Evolutionary conservation across 768 basidiomycete species (phyloP).

Genomic region (Pulveroboletus sp.): DNA sequence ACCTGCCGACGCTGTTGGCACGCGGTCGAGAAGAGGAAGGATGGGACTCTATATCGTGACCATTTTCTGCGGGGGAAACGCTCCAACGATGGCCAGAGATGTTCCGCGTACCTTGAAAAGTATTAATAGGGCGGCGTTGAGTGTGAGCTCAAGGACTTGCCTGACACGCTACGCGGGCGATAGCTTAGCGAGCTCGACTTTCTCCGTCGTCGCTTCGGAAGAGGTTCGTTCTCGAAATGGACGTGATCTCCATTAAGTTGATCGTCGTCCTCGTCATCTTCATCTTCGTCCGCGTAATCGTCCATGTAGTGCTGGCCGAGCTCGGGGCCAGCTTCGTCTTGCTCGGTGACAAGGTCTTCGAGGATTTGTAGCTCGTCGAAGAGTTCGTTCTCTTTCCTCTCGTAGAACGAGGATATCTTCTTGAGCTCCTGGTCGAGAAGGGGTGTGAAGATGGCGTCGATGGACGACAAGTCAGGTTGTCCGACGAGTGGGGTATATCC

Average conservation of each 20-base stretch:
- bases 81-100: conserved; percentile 32
- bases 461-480: conserved; percentile 32
- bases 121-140: background rate
- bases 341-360: conserved; percentile 51
- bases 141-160: conserved; percentile 3
- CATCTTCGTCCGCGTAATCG: conserved; percentile 47
- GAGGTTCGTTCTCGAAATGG: conserved; percentile 25
- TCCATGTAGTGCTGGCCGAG: conserved; percentile 51
- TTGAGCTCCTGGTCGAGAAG: conserved; percentile 77
- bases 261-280: conserved; percentile 34
- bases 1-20: too few relatives aligned
- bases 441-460: conserved; percentile 62
- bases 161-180: conserved; percentile 24
- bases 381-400: conserved; percentile 69
- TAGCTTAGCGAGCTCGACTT: conserved; percentile 30
- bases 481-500: conserved; percentile 52
- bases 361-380: conserved; percentile 54
- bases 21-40: conserved; percentile 3
- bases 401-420: conserved; percentile 81
- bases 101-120: conserved; percentile 11
- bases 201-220: conserved; percentile 34
- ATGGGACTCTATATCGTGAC: conserved; percentile 34
- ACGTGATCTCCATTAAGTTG: conserved; percentile 24
- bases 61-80: conserved; percentile 44
- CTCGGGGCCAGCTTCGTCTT: conserved; percentile 57